phyloP scores from a whole-genome alignment of 2,329 filamentous ascomycete species.

The Botrytis fragariae region DNA sequence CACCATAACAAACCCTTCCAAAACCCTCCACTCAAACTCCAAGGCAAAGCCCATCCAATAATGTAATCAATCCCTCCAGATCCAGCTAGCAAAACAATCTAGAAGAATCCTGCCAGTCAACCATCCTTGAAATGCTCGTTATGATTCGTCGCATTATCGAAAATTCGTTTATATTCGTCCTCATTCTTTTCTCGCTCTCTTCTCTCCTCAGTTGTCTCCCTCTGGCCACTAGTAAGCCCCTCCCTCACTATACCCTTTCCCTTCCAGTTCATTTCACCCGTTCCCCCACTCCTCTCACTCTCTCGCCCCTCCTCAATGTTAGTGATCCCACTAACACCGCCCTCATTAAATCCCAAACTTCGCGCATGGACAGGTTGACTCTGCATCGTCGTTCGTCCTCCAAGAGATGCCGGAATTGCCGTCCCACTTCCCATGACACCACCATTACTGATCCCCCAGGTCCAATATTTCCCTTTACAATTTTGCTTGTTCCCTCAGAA shows the following conservation, averaged over 20 bases:
- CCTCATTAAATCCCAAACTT: conserved; percentile 33
- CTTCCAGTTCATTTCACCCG: background rate
- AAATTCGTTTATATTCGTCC: background rate
- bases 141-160: background rate
- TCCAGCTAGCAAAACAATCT: background rate
- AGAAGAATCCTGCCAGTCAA: background rate
- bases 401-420: conserved; percentile 25
- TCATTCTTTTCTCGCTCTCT: background rate
- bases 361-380: conserved; percentile 33
- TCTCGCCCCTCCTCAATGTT: conserved; percentile 31
- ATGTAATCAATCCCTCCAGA: background rate
- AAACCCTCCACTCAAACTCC: background rate
- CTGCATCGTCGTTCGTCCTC: conserved; percentile 29
- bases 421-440: conserved; percentile 24
- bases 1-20: background rate
- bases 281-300: background rate
- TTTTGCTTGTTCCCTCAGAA: background rate
- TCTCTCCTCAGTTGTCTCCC: background rate
- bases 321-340: conserved; percentile 33
- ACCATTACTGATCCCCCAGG: conserved; percentile 3
- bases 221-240: background rate
- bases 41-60: background rate
- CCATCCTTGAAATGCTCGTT: background rate
- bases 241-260: background rate
- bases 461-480: background rate